Evolutionary conservation across 1,284 basidiomycete species (phyloP), one percentile per base, ranked within the genome.

Genomic region (Sutorius eximius): DNA sequence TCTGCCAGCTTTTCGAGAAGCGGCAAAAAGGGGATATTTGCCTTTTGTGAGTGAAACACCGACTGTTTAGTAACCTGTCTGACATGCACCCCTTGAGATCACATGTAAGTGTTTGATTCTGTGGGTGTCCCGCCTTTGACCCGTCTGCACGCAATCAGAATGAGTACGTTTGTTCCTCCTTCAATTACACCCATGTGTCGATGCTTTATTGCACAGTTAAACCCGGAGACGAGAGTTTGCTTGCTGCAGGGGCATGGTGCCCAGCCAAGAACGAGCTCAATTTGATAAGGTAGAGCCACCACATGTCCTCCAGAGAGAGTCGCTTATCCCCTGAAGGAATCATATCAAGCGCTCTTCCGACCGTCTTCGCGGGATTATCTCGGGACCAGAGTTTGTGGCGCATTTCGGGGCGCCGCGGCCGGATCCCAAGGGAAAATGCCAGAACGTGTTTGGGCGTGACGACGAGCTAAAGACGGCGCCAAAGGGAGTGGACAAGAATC

Each of bases 391-490:
- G 13, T 95, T 95, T 61, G 85, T 87, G 13, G 71, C 78, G 38
- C 75, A 82, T 59, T 95, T 93, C 62, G 93, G 93, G 1, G 74
- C 82, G 51, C 77, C 91, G 1, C 76, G 75, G 44, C 84, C 85
- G 1, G 76, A 82, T 63, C 75, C 81, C 5, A 79, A 86, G 45
- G 87, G 89, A 33, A 68, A 76, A 53, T 73, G 84, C 48, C 81
- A 82, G 66, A 94, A 81, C 66, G 82, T 95, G 3, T 95, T 93
- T 70, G 93, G 93, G 0, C 70, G 72, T 54, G 88, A 91, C 4
- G 92, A 92, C 63, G 86, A 91, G 66, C 75, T 95, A 47, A 95
- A 95, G 72, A 83, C 83, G 3, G 91, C 93, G 11, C 93, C 93
- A 1, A 95, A 95, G 67, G 93, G 93, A 0, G 73, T 94, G n/a